phyloP scores from a whole-genome alignment of 441 rosid species.

The Hura crepitans region DNA sequence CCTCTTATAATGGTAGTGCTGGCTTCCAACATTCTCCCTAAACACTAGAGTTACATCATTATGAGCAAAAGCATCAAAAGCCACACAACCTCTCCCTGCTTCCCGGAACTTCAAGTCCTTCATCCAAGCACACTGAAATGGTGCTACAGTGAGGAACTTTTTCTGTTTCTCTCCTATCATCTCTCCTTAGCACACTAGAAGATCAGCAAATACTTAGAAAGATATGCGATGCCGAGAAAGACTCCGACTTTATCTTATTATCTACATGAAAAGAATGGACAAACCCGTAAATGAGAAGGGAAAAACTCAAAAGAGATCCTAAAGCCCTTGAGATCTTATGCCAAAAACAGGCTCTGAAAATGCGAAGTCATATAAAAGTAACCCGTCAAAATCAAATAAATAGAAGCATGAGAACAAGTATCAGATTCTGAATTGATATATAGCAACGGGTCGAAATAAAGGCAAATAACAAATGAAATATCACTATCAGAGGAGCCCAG shows the following conservation, averaged over 20 bases:
- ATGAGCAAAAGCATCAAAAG: slow-evolving; percentile 92
- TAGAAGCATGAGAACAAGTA: neutral
- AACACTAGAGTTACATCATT: slow-evolving; percentile 97
- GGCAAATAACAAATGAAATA: slow-evolving; percentile 18
- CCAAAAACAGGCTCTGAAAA: slow-evolving; percentile 4
- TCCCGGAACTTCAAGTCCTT: slow-evolving; percentile 84
- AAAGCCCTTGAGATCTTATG: neutral
- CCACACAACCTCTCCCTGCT: slow-evolving; percentile 95
- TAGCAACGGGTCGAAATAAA: neutral
- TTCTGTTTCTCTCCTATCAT: slow-evolving; percentile 59
- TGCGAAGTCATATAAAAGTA: slow-evolving; percentile 1
- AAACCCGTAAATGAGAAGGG: slow-evolving; percentile 9
- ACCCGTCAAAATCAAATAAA: slow-evolving; percentile 4
- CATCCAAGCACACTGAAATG: slow-evolving; percentile 99
- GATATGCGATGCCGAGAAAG: slow-evolving; percentile 19
- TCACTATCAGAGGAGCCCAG: slow-evolving; percentile 37
- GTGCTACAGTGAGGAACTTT: slow-evolving; percentile 81
- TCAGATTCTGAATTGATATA: neutral
- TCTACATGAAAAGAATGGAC: slow-evolving; percentile 14
- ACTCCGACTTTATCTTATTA: slow-evolving; percentile 14
- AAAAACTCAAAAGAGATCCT: slow-evolving; percentile 4
- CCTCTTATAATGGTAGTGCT: slow-evolving; percentile 88
- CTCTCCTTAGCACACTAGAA: slow-evolving; percentile 16
- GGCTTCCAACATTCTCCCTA: slow-evolving; percentile 90
- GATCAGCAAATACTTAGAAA: slow-evolving; percentile 30